A percentile compares a stretch with the other conserved stretches of the same genome.
phyloP scores from a whole-genome alignment of 257 asterid species.

The Lycium barbarum region DNA sequence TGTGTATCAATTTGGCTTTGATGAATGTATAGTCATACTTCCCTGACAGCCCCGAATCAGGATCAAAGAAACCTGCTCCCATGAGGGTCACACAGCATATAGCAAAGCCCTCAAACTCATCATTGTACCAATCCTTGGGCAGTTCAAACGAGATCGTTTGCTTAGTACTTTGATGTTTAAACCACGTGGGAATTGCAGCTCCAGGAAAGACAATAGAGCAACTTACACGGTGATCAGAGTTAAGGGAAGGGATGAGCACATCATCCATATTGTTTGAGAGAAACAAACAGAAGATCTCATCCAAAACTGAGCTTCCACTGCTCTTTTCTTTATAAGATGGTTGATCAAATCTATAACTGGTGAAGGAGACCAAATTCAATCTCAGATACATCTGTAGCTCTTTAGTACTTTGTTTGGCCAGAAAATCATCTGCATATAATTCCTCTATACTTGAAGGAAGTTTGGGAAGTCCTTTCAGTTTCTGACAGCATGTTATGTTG shows the following conservation, averaged over 20 bases:
- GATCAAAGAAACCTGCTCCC: not conserved
- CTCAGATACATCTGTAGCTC: not conserved
- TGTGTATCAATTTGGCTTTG: constrained; percentile 1
- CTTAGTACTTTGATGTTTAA: not conserved
- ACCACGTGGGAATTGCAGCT: not conserved
- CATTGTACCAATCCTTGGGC: not conserved
- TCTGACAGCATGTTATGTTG: too few species aligned
- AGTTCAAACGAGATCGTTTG: not conserved
- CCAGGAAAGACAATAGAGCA: not conserved
- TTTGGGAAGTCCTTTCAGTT: too few species aligned
- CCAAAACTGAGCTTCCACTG: not conserved
- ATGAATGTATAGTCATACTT: not conserved
- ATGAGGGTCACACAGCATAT: not conserved
- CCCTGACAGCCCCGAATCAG: not conserved
- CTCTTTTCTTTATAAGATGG: not conserved
- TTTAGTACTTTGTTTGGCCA: too few species aligned
- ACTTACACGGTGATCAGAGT: not conserved
- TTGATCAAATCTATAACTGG: not conserved
- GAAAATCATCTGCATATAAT: too few species aligned
- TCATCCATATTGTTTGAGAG: not conserved
- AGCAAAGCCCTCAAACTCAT: constrained; percentile 11
- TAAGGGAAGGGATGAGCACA: not conserved
- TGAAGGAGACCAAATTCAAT: not conserved
- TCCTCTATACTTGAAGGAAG: too few species aligned
- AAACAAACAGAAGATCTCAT: not conserved